Evolutionary conservation across 495 filamentous ascomycete genomes (phyloP).

Genomic region (Penicillium odoratum): DNA sequence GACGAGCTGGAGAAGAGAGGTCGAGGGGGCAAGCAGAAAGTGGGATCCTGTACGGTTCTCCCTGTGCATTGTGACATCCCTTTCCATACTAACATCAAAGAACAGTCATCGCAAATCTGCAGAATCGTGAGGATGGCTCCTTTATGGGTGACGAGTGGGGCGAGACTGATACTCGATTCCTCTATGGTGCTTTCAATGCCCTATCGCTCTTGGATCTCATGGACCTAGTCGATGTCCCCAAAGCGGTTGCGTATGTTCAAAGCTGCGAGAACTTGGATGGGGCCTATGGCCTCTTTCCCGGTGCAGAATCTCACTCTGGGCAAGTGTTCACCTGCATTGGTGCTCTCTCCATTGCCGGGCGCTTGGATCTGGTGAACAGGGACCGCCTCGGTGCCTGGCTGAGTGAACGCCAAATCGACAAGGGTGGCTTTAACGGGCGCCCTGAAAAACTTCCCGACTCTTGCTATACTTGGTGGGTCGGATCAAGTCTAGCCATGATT

Average conservation of each 20-base stretch:
- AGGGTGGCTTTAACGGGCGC: conserved; percentile 87
- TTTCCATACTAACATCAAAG: conserved; percentile 21
- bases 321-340: conserved; percentile 96
- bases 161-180: conserved; percentile 90
- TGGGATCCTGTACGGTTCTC: conserved; percentile 66
- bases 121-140: conserved; percentile 76
- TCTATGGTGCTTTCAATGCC: conserved; percentile 84
- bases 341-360: conserved; percentile 77
- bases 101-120: conserved; percentile 76
- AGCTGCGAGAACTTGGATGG: conserved; percentile 90
- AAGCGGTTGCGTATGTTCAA: conserved; percentile 74
- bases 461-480: conserved; percentile 98
- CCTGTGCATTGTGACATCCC: conserved; percentile 11
- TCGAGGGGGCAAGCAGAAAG: conserved; percentile 63
- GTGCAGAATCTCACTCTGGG: conserved; percentile 87
- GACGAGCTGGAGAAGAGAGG: conserved; percentile 72
- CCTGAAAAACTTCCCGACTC: conserved; percentile 97
- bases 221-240: conserved; percentile 69
- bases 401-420: conserved; percentile 84
- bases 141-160: conserved; percentile 97
- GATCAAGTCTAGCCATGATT: conserved; percentile 86
- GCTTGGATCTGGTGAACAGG: conserved; percentile 78
- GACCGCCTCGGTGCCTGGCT: conserved; percentile 87
- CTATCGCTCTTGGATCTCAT: conserved; percentile 77
- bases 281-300: conserved; percentile 84